A percentile compares a stretch with the other conserved stretches of the same genome.
Evolutionary conservation across 768 basidiomycete species (phyloP).

Genomic region (Serendipita sp.): DNA sequence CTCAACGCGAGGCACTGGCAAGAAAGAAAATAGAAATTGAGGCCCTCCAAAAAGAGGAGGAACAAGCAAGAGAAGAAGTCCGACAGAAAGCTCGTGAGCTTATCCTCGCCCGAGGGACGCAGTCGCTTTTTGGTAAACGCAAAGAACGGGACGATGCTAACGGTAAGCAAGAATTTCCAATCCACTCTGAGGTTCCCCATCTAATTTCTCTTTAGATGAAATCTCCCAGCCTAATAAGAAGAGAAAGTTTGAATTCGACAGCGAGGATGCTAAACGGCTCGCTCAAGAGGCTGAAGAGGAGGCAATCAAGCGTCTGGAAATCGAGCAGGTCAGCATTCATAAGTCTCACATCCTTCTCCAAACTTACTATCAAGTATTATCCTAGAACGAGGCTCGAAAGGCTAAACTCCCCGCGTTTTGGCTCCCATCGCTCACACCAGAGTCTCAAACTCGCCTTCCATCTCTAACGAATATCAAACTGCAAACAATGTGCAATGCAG

Average conservation of each 20-base stretch:
- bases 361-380: not conserved
- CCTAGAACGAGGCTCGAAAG: slow-evolving; percentile 55
- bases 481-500: slow-evolving; percentile 78
- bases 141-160: slow-evolving; percentile 39
- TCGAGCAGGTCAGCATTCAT: slow-evolving; percentile 37
- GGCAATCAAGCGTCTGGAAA: slow-evolving; percentile 67
- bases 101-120: slow-evolving; percentile 48
- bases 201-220: not conserved
- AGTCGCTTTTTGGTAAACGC: not conserved
- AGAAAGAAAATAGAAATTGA: slow-evolving; percentile 72
- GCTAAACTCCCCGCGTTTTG: slow-evolving; percentile 93
- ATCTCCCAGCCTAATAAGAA: slow-evolving; percentile 44
- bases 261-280: slow-evolving; percentile 50
- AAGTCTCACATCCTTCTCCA: slow-evolving; percentile 9
- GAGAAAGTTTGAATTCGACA: slow-evolving; percentile 76
- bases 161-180: slow-evolving; percentile 30
- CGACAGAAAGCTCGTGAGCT: slow-evolving; percentile 69
- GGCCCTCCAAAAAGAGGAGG: slow-evolving; percentile 58
- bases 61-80: slow-evolving; percentile 55
- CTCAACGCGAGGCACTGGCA: slow-evolving; percentile 87
- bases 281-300: slow-evolving; percentile 76
- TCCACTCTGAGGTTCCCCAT: not conserved
- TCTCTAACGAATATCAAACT: slow-evolving; percentile 69
- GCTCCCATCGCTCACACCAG: slow-evolving; percentile 83
- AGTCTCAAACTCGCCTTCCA: slow-evolving; percentile 22